Evolutionary conservation across 2,329 filamentous ascomycete species (phyloP), one percentile per base, ranked within the genome.

Genomic region (Hymenoscyphus fructigenus): DNA sequence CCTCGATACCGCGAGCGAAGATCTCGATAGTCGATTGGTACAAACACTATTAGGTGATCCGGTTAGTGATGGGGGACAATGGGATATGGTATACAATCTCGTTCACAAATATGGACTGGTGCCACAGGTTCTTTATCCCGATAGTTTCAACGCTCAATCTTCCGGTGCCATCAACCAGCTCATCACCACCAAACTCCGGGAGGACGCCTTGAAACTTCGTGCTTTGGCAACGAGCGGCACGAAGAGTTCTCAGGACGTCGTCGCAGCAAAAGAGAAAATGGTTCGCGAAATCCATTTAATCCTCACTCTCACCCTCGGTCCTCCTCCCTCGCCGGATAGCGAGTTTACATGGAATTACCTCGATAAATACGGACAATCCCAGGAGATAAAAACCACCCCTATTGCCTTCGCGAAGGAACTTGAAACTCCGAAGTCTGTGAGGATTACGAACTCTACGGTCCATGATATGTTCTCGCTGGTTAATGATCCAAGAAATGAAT

Each of bases 71-170:
- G 92, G 93, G 32, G 92, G 93, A 0, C 92, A 96, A 76, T 96
- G 91, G 91, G 92, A 96, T 76, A 96, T 96, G 92, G 89, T 93
- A 2, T 90, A 87, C 69, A 96, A 96, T 73, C 80, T 96, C 10
- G 91, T 96, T 5, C 79, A 86, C 56, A 96, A 96, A 79, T 96
- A 96, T 74, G 93, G 93, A 32, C 84, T 96, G n/a, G 89, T 95
- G 0, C 92, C 92, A 2, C 91, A 96, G 75, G 79, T 82, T 0
- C 78, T 96, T 2, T 96, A 95, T 75, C 92, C 92, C 0, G 93
- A 96, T 75, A 88, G 84, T 62, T 94, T 85, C 82, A 94, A 91
- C 75, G 91, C 92, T 3, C 84, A 84, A 80, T 88, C 88, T 71
- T 91, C 89, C 29, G 77, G 82, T 0, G 82, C 85, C 20, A 87